phyloP scores from a whole-genome alignment of 1,139 yeast species.

The Yamadazyma buinensis region DNA sequence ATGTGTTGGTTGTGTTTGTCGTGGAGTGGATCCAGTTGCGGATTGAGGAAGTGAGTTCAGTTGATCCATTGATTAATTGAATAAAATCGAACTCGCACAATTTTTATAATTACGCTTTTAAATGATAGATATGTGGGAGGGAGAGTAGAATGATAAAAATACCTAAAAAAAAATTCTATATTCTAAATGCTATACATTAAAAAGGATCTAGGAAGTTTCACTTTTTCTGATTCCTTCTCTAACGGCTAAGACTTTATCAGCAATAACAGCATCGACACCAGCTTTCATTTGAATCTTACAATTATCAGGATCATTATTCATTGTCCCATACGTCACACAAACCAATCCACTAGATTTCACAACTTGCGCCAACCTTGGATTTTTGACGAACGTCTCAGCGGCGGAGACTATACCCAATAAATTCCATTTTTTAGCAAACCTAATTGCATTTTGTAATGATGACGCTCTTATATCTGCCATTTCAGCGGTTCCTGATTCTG shows the following conservation, averaged over 20 bases:
- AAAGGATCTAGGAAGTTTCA: slow-evolving; percentile 2
- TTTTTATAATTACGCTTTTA: no score
- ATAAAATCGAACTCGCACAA: no score
- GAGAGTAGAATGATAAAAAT: no score
- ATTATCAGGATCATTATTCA: slow-evolving; percentile 80
- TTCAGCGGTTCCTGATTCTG: slow-evolving; percentile 77
- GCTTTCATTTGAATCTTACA: slow-evolving; percentile 86
- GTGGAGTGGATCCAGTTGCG: no score
- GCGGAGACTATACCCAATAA: slow-evolving; percentile 90
- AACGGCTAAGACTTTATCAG: slow-evolving; percentile 89
- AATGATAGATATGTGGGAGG: no score
- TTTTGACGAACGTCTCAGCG: slow-evolving; percentile 75
- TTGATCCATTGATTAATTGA: no score
- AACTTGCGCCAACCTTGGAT: slow-evolving; percentile 86
- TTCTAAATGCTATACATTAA: no score
- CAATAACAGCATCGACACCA: slow-evolving; percentile 97
- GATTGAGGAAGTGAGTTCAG: no score
- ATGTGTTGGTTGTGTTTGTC: no score
- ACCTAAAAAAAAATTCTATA: no score
- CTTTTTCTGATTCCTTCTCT: slow-evolving; percentile 68
- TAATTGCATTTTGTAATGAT: slow-evolving; percentile 84
- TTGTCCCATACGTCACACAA: slow-evolving; percentile 87
- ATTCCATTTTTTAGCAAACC: slow-evolving; percentile 92
- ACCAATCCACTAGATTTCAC: slow-evolving; percentile 89
- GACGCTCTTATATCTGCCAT: slow-evolving; percentile 92